Percentiles rank a stretch among this genome's conserved stretches.
These are phyloP conservation scores for Diaporthe ampelina DNA, from an alignment of 2,329 filamentous ascomycete species.

Conservation along the genomic window DNA sequence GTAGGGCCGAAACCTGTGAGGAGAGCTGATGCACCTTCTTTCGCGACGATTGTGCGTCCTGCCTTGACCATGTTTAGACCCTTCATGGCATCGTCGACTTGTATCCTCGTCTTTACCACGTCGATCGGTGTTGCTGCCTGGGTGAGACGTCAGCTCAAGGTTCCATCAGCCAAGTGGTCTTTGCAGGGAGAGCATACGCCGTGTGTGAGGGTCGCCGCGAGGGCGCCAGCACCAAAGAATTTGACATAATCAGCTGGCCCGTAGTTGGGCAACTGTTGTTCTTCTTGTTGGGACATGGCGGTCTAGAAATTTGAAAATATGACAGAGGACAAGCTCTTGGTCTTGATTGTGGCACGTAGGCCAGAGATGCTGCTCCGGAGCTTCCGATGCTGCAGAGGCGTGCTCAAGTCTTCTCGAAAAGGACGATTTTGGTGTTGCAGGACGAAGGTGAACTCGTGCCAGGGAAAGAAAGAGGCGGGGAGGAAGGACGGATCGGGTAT, in stretches of 20 bases:
- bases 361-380: not conserved
- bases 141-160: not conserved
- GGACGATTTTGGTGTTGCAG: not conserved
- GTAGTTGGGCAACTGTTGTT: slow-evolving; percentile 55
- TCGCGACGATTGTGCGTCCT: slow-evolving; percentile 81
- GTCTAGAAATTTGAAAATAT: not conserved
- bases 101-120: slow-evolving; percentile 92
- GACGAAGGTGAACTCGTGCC: not conserved
- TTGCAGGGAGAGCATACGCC: slow-evolving; percentile 54
- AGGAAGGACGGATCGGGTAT: slow-evolving; percentile 2
- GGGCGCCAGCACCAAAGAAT: slow-evolving; percentile 66
- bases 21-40: slow-evolving; percentile 84
- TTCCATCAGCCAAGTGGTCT: not conserved
- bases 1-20: slow-evolving; percentile 89
- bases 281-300: slow-evolving; percentile 43
- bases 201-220: slow-evolving; percentile 66
- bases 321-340: not conserved
- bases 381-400: not conserved
- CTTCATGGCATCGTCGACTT: slow-evolving; percentile 89
- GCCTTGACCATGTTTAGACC: slow-evolving; percentile 86
- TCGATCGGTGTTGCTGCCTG: slow-evolving; percentile 68
- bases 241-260: slow-evolving; percentile 61
- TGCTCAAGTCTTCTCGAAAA: no score
- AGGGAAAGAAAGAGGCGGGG: no score
- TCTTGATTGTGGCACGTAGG: not conserved